Evolutionary conservation across 768 basidiomycete species (phyloP), one percentile per base, ranked within the genome.

Genomic region (Serendipita indica): DNA sequence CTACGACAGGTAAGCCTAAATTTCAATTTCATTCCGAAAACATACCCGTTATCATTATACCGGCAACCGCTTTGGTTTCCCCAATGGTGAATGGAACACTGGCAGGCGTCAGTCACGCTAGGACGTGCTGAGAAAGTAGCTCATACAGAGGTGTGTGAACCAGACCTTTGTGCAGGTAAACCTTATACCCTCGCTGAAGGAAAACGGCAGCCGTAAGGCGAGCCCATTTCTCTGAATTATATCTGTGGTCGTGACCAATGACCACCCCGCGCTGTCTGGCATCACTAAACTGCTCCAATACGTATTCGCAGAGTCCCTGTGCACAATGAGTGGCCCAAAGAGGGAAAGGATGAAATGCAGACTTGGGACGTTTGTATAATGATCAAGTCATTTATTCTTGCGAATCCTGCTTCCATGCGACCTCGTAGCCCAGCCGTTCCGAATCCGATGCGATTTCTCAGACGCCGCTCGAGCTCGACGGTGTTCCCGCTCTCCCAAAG

Each of bases 361-460:
- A 80, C 88, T 75, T 91, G 87, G 13, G 86, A 87, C 7, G 87
- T 77, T 66, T 90, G 88, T 39, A 87, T 82, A 57, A 90, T 72
- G 49, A 81, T 86, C 59, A 93, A 70, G 68, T 91, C 87, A 66
- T 93, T 93, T 87, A 93, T 91, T 58, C 86, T 78, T n/a, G 86
- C 77, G 79, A 84, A 90, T 1, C 90, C 90, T 5, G 89, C 89
- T 63, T 86, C 84, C 90, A 93, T 92, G 62, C 72, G 75, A 1
- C 83, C 88, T 64, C 88, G 73, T 20, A 90, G 72, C 57, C 89
- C 89, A 59, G 89, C 88, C 22, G 89, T 93, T 3, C 89, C 89
- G 68, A 93, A 93, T 60, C 84, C 79, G 63, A 93, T 91, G 33
- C 89, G 78, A 3, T 71, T 71, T 54, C 59, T 41, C 33, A 70